Percentiles rank a stretch among this genome's conserved stretches.
phyloP scores from a whole-genome alignment of 306 rosid genomes.

The Geum urbanum region DNA sequence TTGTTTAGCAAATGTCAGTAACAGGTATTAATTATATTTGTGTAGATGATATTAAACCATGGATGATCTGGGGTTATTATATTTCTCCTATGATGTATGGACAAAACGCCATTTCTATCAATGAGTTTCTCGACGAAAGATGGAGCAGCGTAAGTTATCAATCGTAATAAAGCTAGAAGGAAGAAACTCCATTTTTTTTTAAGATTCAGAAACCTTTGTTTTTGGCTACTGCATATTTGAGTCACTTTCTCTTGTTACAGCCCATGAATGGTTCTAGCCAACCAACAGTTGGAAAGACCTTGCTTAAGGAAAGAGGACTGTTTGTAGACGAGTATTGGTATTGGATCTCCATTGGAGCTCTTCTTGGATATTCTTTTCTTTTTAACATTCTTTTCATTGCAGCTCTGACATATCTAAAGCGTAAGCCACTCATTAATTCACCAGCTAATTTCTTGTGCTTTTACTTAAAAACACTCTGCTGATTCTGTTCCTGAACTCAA shows the following conservation, averaged over 20 bases:
- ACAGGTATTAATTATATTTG: not conserved
- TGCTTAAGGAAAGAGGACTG: constrained; percentile 62
- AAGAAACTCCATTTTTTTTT: not conserved
- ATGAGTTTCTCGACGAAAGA: constrained; percentile 68
- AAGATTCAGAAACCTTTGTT: constrained; percentile 7
- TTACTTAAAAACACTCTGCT: too few species aligned
- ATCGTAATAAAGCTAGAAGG: not conserved
- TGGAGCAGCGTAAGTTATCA: constrained; percentile 60
- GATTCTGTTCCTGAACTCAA: constrained; percentile 7
- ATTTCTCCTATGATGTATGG: constrained; percentile 79
- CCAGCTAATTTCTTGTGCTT: not conserved
- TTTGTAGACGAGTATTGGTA: constrained; percentile 58
- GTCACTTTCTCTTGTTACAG: constrained; percentile 27
- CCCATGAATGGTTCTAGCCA: constrained; percentile 18
- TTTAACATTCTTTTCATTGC: constrained; percentile 47
- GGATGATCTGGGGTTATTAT: constrained; percentile 75
- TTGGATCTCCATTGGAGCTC: constrained; percentile 75
- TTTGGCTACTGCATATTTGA: constrained; percentile 11
- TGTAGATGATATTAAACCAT: constrained; percentile 50
- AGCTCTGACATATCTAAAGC: constrained; percentile 58
- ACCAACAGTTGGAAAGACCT: constrained; percentile 62
- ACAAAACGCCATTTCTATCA: constrained; percentile 56
- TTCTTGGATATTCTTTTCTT: constrained; percentile 57
- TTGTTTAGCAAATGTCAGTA: too few species aligned
- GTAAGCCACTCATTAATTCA: constrained; percentile 37